Conservation (phyloP, 139 green algal species). For the Coelastrella sp. region DNA sequence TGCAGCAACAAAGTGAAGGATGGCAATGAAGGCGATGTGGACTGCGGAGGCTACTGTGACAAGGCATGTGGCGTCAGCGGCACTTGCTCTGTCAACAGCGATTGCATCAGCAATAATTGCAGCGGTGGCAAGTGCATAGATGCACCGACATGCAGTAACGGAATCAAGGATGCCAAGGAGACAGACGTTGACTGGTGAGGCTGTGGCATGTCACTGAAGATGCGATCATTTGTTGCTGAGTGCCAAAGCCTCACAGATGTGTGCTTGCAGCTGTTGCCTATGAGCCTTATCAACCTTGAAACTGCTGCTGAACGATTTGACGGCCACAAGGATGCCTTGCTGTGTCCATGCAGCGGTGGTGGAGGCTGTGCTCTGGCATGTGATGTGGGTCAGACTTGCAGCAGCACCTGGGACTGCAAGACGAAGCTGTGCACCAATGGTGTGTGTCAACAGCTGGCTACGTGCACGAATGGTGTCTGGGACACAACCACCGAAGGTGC, state of each 20-base stretch:
- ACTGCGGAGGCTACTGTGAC: slow-evolving; percentile 19
- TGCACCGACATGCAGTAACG: slow-evolving; percentile 10
- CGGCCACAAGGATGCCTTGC: neutral
- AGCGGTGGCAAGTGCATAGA: neutral
- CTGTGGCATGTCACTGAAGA: neutral
- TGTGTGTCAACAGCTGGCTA: neutral
- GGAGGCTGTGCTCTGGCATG: slow-evolving; percentile 11
- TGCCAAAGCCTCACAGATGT: neutral
- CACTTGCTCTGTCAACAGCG: neutral
- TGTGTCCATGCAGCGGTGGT: slow-evolving; percentile 13
- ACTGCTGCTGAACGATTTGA: neutral
- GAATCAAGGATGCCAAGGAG: slow-evolving; percentile 7
- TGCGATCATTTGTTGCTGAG: neutral
- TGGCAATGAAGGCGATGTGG: neutral
- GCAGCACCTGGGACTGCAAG: neutral
- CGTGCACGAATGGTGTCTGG: slow-evolving; percentile 8
- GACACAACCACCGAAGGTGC: neutral
- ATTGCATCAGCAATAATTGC: slow-evolving; percentile 10
- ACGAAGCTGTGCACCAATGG: slow-evolving; percentile 1
- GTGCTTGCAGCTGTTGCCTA: neutral
- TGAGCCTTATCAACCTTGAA: neutral
- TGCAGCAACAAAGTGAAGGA: slow-evolving; percentile 30
- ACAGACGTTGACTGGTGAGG: slow-evolving; percentile 31
- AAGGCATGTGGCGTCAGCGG: neutral
- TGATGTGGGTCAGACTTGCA: slow-evolving; percentile 3